Conservation (phyloP, 202 grass and related monocot species). For the Setaria viridis region DNA sequence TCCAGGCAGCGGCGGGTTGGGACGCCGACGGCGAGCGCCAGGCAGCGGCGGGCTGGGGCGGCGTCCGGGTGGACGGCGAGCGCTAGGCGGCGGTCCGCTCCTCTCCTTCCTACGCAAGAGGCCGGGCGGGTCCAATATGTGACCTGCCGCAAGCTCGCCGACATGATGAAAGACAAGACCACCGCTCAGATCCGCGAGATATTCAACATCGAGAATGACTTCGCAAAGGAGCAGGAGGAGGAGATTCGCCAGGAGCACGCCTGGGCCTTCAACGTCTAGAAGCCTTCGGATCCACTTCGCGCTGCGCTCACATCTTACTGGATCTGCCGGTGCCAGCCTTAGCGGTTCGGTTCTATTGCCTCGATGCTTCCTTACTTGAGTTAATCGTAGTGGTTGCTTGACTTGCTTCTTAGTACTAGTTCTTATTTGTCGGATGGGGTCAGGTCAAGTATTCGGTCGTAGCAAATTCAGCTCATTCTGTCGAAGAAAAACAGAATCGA, state of each 20-base stretch:
- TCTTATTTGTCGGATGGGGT: background rate
- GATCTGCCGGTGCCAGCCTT: background rate
- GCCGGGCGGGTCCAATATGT: background rate
- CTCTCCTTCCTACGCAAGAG: too few species aligned
- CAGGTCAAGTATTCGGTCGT: background rate
- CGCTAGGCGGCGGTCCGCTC: too few species aligned
- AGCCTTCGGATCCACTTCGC: background rate
- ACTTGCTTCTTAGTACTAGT: background rate
- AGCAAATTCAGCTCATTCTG: background rate
- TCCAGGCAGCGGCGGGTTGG: too few species aligned
- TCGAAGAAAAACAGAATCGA: background rate
- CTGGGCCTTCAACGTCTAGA: constrained; percentile 17
- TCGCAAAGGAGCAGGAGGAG: constrained; percentile 24
- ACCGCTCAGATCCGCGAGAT: constrained; percentile 39
- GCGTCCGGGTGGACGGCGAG: too few species aligned
- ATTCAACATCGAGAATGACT: constrained; percentile 48
- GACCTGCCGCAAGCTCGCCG: constrained; percentile 27
- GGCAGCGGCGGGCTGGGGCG: too few species aligned
- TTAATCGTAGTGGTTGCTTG: background rate
- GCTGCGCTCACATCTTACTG: constrained; percentile 9
- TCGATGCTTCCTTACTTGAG: background rate
- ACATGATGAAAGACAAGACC: constrained; percentile 42
- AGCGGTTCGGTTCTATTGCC: constrained; percentile 8
- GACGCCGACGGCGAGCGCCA: too few species aligned
- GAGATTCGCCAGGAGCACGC: background rate